Evolutionary conservation across 257 asterid genomes (phyloP), one percentile per base, ranked within the genome.

Genomic region (Paulownia fortunei): DNA sequence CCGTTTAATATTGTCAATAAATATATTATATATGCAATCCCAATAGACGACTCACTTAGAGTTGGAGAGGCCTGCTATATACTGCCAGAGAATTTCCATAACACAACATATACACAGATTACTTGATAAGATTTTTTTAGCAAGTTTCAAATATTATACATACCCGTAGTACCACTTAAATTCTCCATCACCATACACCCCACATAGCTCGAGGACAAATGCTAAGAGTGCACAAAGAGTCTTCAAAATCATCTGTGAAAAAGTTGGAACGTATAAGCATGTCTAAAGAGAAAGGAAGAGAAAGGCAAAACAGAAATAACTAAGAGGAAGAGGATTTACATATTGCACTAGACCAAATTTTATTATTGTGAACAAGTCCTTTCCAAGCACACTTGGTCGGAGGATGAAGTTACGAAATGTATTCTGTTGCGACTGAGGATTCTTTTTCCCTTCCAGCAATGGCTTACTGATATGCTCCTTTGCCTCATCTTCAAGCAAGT

Each of bases 141-240:
- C 15, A 16, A 23, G 24, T 23, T 11, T 8, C 0, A 6, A 21
- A 9, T 39, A 59, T 23, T 11, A 69, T 24, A 62, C 91, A 13
- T 91, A 95, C 99, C 97, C 99, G 1, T 88, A 90, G 70, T 92
- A 73, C 99, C 99, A 93, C 82, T 90, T 88, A 75, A 96, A 96
- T 81, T 93, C 83, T 36, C 99, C 99, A 74, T 95, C 97, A 36
- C 98, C 98, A 72, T 96, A 96, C 12, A 88, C 94, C n/a, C 98
- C 97, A 46, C 85, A 88, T 12, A 91, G 76, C 93, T 90, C 99
- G 61, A 96, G 87, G 32, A 96, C 30, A 5, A 96, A 67, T 21
- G 99, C 91, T 80, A 95, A 85, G 76, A 95, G 84, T 60, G 99
- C 94, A 78, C 97, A 93, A 0, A 87, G 37, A 15, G 94, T 89